A percentile compares a stretch with the other conserved stretches of the same genome.
These are phyloP conservation scores for Apiotrichum veenhuisii DNA, from an alignment of 1,284 basidiomycete species.

Conservation along the genomic window DNA sequence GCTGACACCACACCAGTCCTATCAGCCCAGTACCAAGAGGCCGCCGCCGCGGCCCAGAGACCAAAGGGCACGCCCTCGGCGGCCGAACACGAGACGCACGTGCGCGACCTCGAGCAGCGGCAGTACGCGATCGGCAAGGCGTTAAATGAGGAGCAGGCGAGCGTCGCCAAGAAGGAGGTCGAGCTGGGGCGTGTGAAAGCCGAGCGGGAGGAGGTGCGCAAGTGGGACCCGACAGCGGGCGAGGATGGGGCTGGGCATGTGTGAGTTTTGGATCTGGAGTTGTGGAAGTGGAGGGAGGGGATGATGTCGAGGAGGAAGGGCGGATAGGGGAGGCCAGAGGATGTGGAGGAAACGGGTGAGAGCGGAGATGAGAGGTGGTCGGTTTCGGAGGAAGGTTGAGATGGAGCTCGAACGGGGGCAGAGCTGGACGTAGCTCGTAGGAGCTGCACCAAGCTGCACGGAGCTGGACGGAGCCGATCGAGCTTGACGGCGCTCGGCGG, in stretches of 20 bases:
- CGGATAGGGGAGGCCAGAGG: neutral
- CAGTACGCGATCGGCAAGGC: constrained; percentile 36
- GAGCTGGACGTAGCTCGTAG: too few species aligned
- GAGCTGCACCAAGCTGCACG: too few species aligned
- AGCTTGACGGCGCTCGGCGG: too few species aligned
- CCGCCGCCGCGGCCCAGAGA: constrained; percentile 34
- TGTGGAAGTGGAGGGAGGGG: too few species aligned
- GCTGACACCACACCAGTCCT: constrained; percentile 2
- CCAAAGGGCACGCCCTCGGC: constrained; percentile 34
- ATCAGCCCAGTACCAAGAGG: constrained; percentile 11
- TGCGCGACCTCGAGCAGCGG: constrained; percentile 35
- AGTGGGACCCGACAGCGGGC: constrained; percentile 29
- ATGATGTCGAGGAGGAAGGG: neutral
- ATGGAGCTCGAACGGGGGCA: too few species aligned
- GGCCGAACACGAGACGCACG: constrained; percentile 34
- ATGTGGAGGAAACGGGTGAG: neutral
- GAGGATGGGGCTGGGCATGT: constrained; percentile 29
- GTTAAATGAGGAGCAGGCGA: constrained; percentile 39
- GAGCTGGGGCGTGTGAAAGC: constrained; percentile 33
- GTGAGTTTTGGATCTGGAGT: too few species aligned
- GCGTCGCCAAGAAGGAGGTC: constrained; percentile 34
- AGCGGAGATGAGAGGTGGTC: too few species aligned
- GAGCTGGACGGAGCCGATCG: too few species aligned
- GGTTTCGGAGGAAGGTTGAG: too few species aligned
- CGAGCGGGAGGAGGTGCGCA: constrained; percentile 35